Evolutionary conservation across 1,284 basidiomycete species (phyloP).

Genomic region (Chiua sp.): DNA sequence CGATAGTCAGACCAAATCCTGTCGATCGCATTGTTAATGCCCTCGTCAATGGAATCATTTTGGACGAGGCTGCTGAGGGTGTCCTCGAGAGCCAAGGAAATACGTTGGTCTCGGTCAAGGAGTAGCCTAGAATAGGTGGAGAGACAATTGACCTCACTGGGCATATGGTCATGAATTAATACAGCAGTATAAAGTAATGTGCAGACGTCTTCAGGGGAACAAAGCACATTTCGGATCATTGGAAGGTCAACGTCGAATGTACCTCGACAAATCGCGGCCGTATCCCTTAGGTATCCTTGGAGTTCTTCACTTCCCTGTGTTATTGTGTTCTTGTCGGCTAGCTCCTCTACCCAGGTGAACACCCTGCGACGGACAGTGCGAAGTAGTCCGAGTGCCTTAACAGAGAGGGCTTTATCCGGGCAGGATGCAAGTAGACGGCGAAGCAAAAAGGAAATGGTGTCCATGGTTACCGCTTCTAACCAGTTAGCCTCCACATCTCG

Average conservation of each 20-base stretch:
- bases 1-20: conserved; percentile 44
- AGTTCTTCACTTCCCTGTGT: conserved; percentile 28
- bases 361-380: conserved; percentile 35
- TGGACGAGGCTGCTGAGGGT: conserved; percentile 16
- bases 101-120: conserved; percentile 33
- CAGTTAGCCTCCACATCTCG: conserved; percentile 44
- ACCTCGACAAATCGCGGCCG: conserved; percentile 44
- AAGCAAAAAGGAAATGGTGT: conserved; percentile 40
- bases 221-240: conserved; percentile 24
- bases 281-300: conserved; percentile 36
- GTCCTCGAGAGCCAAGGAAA: conserved; percentile 36
- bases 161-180: conserved; percentile 37
- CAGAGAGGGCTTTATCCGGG: conserved; percentile 3
- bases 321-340: conserved; percentile 30
- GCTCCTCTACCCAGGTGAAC: conserved; percentile 42
- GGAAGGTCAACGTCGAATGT: conserved; percentile 44
- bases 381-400: conserved; percentile 31
- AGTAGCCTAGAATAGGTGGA: conserved; percentile 14
- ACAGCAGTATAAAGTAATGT: conserved; percentile 43
- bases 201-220: conserved; percentile 32
- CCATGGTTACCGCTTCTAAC: conserved; percentile 43
- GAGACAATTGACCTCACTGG: conserved; percentile 6
- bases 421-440: conserved; percentile 41
- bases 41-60: conserved; percentile 6
- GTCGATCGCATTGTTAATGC: conserved; percentile 41